phyloP scores from a whole-genome alignment of 2,329 filamentous ascomycete species.

The Zopfia rhizophila region DNA sequence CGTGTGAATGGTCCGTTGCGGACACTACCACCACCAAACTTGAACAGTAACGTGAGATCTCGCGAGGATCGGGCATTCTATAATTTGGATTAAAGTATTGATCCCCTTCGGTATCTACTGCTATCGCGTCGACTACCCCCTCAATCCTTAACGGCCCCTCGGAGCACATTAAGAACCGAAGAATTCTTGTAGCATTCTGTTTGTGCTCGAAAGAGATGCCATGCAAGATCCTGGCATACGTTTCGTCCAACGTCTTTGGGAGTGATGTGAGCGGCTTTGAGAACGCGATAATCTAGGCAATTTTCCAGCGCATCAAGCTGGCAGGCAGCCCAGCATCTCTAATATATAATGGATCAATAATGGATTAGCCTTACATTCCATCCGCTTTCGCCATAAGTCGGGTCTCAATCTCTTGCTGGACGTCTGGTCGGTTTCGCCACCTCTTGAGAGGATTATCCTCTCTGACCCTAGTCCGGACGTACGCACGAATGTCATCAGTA shows the following conservation, averaged over 20 bases:
- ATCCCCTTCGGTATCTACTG: neutral
- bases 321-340: constrained; percentile 1
- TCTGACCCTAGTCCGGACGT: constrained; percentile 30
- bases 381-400: too few relatives aligned
- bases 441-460: constrained; percentile 10
- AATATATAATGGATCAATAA: neutral
- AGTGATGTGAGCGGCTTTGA: neutral
- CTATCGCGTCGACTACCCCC: constrained; percentile 2
- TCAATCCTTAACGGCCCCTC: constrained; percentile 5
- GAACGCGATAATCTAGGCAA: neutral
- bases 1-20: constrained; percentile 5
- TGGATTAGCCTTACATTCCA: too few relatives aligned
- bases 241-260: constrained; percentile 16
- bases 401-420: too few relatives aligned
- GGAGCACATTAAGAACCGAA: constrained; percentile 10
- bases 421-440: neutral
- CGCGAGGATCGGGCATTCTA: constrained; percentile 2
- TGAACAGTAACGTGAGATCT: too few relatives aligned
- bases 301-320: neutral
- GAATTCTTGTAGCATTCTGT: neutral
- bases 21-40: too few relatives aligned
- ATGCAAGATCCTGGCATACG: constrained; percentile 13
- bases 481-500: constrained; percentile 37
- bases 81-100: neutral
- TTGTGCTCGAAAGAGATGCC: neutral